Base-by-base conservation (phyloP, 345 rosid genomes). In the Syzygium aqueum region DNA sequence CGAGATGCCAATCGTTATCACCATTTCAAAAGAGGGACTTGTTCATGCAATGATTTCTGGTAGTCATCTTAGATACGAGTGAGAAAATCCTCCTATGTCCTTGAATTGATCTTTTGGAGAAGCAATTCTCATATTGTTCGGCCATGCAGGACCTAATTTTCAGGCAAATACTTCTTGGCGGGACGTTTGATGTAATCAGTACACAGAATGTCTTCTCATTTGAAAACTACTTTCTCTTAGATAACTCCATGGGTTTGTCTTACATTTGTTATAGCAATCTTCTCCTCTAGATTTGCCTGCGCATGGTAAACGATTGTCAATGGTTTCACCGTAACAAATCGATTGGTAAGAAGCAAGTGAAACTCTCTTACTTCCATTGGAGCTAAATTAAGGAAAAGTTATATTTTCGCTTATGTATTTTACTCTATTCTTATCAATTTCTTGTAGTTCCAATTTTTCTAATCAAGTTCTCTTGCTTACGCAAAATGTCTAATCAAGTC, bases 41-140 rank as follows among this genome's bases (percentile, higher is more conserved):
- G 85, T n/a, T 84, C 85, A 2, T 84, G 85, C 57, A 84, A 84
- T 53, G 57, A 84, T 84, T 84, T 84, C 52, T 84, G 85, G 85
- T 49, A 73, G 82, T 37, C 82, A 73, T 37, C 46, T 9, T 11
- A 37, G 78, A 67, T 67, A 33, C 2, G 7, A 33, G 23, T 37
- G 46, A 67, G 78, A 67, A 67, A 37, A 67, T 33, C 78, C 46
- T 67, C 23, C 78, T 19, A 17, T 19, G 59, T 54, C 59, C 59
- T 8, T 54, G 46, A 67, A 33, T 67, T 19, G 46, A 33, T 67
- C 12, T 17, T 37, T 0, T 37, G 78, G 46, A 33, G 78, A 19
- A 33, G 77, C 77, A 65, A 30, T 65, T 33, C 46, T 67, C 46
- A 67, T 33, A 67, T 37, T 33, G 2, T 6, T 19, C 46, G 3